Base-by-base conservation (phyloP, 2,329 filamentous ascomycete genomes). In the Alternaria rosae region DNA sequence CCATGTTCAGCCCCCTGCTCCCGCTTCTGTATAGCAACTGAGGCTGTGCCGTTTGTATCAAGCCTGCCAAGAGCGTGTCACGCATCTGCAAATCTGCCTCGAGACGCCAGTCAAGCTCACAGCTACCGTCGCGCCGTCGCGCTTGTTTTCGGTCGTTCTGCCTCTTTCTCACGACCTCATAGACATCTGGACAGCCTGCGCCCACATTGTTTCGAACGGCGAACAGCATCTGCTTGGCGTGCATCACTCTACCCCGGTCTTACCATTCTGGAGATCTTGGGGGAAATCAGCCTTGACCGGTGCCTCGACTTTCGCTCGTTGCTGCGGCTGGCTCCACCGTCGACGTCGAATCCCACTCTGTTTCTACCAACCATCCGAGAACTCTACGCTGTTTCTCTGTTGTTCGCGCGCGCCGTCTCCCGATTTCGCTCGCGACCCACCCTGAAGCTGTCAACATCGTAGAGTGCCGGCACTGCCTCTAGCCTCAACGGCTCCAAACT, bases 251-350 rank as follows among this genome's bases (percentile, higher is more conserved):
- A 65, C 65, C 68, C 70, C 61, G 54, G 62, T 63, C 69, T 62
- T 66, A 64, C 61, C 67, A 67, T 66, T 72, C 60, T 67, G 65
- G 62, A 65, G 41, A 66, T 67, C 57, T 64, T 62, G 59, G 62
- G 66, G 59, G 65, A 58, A 76, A 72, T 78, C 76, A 74, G 76
- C 76, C 76, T 78, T 77, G 74, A 77, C 75, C 72, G 72, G 74
- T 76, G 71, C 69, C 66, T 73, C 64, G 54, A 56, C 53, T 67
- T 63, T 67, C 67, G 64, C 67, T 70, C 61, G 55, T 56, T 72
- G 72, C 75, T 76, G 74, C 73, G 70, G 70, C 70, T 70, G 57
- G 62, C 69, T 70, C 66, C 53, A 68, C 64, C 59, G 57, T 64
- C 68, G 45, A 65, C 66, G 61, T 68, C 65, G 62, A 69, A 68